A percentile compares a stretch with the other conserved stretches of the same genome.
These are phyloP conservation scores for Neurospora sp. DNA, from an alignment of 495 filamentous ascomycete genomes.

Conservation along the genomic window DNA sequence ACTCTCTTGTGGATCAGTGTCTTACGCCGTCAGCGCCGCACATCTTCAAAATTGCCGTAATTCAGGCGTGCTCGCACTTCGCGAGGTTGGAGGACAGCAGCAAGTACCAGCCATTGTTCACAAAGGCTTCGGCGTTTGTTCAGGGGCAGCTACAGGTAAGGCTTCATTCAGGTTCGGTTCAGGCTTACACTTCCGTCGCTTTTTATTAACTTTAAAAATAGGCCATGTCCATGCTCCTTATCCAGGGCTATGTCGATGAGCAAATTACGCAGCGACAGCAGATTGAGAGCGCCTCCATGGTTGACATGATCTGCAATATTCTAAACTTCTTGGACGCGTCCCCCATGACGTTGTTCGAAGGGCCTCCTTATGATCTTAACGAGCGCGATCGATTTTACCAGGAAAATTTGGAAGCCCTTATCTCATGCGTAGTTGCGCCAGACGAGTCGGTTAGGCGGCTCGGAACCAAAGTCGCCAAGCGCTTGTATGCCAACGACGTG, in stretches of 20 bases:
- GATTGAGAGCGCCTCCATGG: conserved; percentile 26
- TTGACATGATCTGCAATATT: conserved; percentile 39
- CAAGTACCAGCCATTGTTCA: conserved; percentile 43
- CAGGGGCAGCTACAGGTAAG: conserved; percentile 43
- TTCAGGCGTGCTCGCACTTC: conserved; percentile 48
- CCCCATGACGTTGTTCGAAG: conserved; percentile 42
- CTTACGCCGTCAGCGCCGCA: conserved; percentile 45
- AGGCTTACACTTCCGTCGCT: neutral
- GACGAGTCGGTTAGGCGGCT: conserved; percentile 39
- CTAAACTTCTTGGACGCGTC: conserved; percentile 43
- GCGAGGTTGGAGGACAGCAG: conserved; percentile 38
- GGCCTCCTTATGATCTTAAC: conserved; percentile 19
- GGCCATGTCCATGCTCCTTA: conserved; percentile 31
- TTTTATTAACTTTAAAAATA: conserved; percentile 14
- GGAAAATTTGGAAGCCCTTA: conserved; percentile 38
- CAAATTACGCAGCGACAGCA: conserved; percentile 29
- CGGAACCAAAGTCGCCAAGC: conserved; percentile 35
- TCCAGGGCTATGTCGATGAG: conserved; percentile 33
- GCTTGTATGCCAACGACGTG: conserved; percentile 33
- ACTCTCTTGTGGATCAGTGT: conserved; percentile 42
- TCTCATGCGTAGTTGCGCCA: conserved; percentile 40
- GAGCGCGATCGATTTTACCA: conserved; percentile 38
- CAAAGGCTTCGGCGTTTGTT: conserved; percentile 43
- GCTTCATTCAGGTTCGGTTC: neutral
- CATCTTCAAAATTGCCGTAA: conserved; percentile 49